Conservation (phyloP, 371 early-diverging fungal species). For the Batkoa obscura region DNA sequence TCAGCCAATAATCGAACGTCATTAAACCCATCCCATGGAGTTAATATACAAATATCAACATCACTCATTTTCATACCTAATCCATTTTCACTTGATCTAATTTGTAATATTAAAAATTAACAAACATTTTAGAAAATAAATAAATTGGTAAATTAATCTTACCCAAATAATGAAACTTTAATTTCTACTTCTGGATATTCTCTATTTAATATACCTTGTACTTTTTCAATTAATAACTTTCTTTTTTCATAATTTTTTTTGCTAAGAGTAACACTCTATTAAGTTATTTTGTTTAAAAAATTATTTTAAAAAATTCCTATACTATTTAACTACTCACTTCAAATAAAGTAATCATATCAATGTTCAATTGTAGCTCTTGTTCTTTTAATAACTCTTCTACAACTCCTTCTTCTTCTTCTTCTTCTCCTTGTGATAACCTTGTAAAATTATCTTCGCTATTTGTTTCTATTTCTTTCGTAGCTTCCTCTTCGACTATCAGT, state of each 20-base stretch:
- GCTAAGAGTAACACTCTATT: slow-evolving; percentile 3
- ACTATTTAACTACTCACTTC: no score
- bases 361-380: no score
- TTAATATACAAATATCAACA: slow-evolving; percentile 37
- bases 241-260: slow-evolving; percentile 1
- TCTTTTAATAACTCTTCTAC: no score
- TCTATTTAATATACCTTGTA: slow-evolving; percentile 4
- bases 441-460: no score
- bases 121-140: no score
- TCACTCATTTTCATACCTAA: slow-evolving; percentile 30
- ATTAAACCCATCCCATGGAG: slow-evolving; percentile 23
- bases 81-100: slow-evolving; percentile 33
- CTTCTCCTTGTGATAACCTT: no score
- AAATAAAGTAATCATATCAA: no score
- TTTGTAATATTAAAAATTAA: neutral
- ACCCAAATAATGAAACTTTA: slow-evolving; percentile 17
- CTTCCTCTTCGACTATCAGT: no score
- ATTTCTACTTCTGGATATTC: slow-evolving; percentile 10
- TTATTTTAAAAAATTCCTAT: no score
- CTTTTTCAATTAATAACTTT: neutral
- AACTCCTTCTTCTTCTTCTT: no score
- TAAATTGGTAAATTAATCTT: neutral
- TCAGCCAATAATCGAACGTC: slow-evolving; percentile 16
- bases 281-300: neutral
- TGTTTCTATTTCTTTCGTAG: no score